Base-by-base conservation (phyloP, 2,329 filamentous ascomycete genomes). In the Hansfordia pulvinata region DNA sequence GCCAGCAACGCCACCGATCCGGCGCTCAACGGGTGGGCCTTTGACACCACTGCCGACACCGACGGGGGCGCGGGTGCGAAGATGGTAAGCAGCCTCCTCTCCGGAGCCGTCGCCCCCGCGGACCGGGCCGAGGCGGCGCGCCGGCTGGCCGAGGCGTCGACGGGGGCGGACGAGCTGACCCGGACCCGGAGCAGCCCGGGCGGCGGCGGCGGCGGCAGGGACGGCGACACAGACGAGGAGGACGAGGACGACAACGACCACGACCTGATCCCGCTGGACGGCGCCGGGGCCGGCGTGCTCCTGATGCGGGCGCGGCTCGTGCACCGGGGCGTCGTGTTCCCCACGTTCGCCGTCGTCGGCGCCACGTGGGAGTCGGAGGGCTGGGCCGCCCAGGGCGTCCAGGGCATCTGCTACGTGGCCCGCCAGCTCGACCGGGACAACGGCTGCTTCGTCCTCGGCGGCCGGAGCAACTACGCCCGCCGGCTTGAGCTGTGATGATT, bases 351-450 rank as follows among this genome's bases (percentile, higher is more conserved):
- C 22, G 37, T 50, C 7, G 40, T 50, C 9, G 49, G 50, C 11
- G 46, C 49, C 7, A 45, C 43, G 3, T 53, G 48, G 49, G 36
- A 38, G 7, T 40, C 41, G 19, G 38, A 47, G 4, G 51, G 50
- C 6, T 47, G 41, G 40, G 41, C 46, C n/a, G 51, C 50, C 2
- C 40, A 53, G n/a, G 50, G 52, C 35, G 47, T 48, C 4, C 50
- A 54, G 28, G 50, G 51, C 1, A 33, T 54, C 12, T 53, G 49
- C 34, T 54, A 52, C 24, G 27, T 42, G 19, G 41, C 40, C 3
- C 36, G 37, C 21, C 39, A 39, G 9, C 21, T 42, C 7, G 36
- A n/a, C n/a, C n/a, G 40, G 20, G 41, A 42, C 9, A 40, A 41
- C 17, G 38, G 42, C 3, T 49, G 44, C 26, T 49, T 42, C 13